Conservation (phyloP, 2,329 filamentous ascomycete species). For the Colletotrichum liaoningense region DNA sequence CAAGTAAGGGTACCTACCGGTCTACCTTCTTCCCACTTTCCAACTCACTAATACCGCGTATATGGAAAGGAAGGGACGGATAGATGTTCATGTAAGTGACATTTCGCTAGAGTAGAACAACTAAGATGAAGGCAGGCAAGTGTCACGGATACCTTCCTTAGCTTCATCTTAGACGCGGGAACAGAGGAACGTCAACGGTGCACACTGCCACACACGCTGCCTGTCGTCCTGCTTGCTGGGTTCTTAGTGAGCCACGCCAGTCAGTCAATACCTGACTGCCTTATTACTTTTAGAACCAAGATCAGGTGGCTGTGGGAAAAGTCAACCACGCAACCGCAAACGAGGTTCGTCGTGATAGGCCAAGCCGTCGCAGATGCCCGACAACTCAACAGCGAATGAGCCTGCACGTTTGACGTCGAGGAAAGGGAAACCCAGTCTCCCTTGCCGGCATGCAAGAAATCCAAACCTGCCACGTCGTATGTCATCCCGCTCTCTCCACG, state of each 20-base stretch:
- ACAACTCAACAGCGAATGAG: constrained; percentile 20
- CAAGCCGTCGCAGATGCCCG: constrained; percentile 9
- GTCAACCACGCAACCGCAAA: constrained; percentile 5
- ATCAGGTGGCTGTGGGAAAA: constrained; percentile 22
- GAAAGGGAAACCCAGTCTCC: constrained; percentile 30
- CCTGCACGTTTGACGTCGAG: constrained; percentile 16
- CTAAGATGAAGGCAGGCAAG: not conserved
- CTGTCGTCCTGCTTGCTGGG: not conserved
- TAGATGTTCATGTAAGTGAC: constrained; percentile 1
- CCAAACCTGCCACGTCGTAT: constrained; percentile 35
- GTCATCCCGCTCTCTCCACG: constrained; percentile 35
- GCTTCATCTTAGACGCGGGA: not conserved
- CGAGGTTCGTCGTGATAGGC: constrained; percentile 27
- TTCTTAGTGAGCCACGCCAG: not conserved
- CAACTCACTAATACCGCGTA: not conserved
- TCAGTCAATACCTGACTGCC: not conserved
- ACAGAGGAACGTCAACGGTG: not conserved
- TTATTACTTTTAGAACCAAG: not conserved
- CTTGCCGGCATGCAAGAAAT: constrained; percentile 18
- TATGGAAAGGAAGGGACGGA: not conserved
- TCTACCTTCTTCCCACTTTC: not conserved
- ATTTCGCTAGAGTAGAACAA: not conserved
- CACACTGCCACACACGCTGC: not conserved
- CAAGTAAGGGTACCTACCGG: not conserved
- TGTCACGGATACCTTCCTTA: not conserved